These are phyloP conservation scores for Rhypophila decipiens DNA, from an alignment of 495 filamentous ascomycete genomes.

Conservation along the genomic window DNA sequence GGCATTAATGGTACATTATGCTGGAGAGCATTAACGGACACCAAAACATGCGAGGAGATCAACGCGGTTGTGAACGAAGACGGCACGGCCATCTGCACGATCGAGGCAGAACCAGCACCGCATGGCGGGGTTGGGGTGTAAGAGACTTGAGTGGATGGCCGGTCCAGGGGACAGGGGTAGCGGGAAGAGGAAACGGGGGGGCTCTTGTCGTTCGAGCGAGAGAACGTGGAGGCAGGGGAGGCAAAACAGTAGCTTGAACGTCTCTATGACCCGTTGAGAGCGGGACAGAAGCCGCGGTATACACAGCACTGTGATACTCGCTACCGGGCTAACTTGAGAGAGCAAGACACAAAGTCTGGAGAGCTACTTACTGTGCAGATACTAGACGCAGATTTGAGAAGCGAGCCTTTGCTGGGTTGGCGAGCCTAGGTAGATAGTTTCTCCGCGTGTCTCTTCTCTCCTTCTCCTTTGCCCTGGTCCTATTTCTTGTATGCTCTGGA, in stretches of 20 bases:
- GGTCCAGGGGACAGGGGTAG: conserved; percentile 23
- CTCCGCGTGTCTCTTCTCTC: too few relatives aligned
- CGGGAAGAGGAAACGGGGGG: conserved; percentile 24
- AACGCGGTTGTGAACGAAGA: conserved; percentile 32
- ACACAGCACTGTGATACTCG: conserved; percentile 6
- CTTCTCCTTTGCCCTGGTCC: too few relatives aligned
- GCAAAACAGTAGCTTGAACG: conserved; percentile 24
- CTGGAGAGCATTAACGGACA: conserved; percentile 37
- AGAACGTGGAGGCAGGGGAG: conserved; percentile 30
- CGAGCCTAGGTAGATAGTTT: too few relatives aligned
- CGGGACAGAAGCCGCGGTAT: conserved; percentile 2
- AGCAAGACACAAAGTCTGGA: too few relatives aligned
- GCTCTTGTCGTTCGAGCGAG: too few relatives aligned
- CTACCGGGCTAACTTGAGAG: too few relatives aligned
- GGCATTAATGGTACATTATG: conserved; percentile 39
- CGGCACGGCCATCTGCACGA: conserved; percentile 31
- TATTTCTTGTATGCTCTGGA: too few relatives aligned
- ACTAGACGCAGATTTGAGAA: too few relatives aligned
- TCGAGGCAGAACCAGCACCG: conserved; percentile 28
- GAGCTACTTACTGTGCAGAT: too few relatives aligned
- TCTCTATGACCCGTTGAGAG: conserved; percentile 12
- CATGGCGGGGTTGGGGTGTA: conserved; percentile 34
- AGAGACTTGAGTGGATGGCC: conserved; percentile 16
- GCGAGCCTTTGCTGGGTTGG: too few relatives aligned
- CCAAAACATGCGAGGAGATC: conserved; percentile 38